Conservation (phyloP, 2,329 filamentous ascomycete species). For the Fusarium sp. region DNA sequence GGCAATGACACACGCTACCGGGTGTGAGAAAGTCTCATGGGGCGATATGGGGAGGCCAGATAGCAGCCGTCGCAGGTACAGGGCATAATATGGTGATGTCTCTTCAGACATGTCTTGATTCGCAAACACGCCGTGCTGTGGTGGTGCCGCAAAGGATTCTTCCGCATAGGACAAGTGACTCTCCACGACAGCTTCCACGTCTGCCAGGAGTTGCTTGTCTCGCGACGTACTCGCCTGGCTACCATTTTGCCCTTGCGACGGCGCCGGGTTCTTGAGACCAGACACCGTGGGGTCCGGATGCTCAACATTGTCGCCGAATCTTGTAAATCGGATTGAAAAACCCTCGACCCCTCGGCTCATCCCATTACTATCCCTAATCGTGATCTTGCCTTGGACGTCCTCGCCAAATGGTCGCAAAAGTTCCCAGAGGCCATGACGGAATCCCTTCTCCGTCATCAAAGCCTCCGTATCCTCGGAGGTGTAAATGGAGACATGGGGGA, state of each 20-base stretch:
- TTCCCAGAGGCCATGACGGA: slow-evolving; percentile 84
- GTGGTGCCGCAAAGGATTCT: slow-evolving; percentile 59
- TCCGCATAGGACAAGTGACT: slow-evolving; percentile 84
- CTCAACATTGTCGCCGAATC: slow-evolving; percentile 72
- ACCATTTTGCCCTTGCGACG: slow-evolving; percentile 53
- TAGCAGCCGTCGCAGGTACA: slow-evolving; percentile 86
- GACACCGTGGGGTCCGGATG: slow-evolving; percentile 57
- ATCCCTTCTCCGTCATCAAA: slow-evolving; percentile 85
- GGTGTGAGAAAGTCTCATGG: slow-evolving; percentile 94
- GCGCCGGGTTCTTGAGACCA: slow-evolving; percentile 47
- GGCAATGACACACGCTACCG: slow-evolving; percentile 92
- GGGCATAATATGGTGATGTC: slow-evolving; percentile 83
- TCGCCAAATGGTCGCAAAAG: slow-evolving; percentile 93
- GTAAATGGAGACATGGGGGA: slow-evolving; percentile 88
- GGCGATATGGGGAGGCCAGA: slow-evolving; percentile 82
- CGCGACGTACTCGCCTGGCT: slow-evolving; percentile 45
- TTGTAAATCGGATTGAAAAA: slow-evolving; percentile 87
- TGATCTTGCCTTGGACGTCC: slow-evolving; percentile 85
- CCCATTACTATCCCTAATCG: slow-evolving; percentile 90
- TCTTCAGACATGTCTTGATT: slow-evolving; percentile 59
- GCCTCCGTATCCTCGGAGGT: slow-evolving; percentile 89
- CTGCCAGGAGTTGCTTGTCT: slow-evolving; percentile 59
- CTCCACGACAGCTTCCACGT: slow-evolving; percentile 85
- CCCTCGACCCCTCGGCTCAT: slow-evolving; percentile 87
- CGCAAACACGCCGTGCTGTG: slow-evolving; percentile 54